Percentiles rank a stretch among this genome's conserved stretches.
phyloP scores from a whole-genome alignment of 192 early-diverging fungal genomes.

The Coemansia guatemalensis region DNA sequence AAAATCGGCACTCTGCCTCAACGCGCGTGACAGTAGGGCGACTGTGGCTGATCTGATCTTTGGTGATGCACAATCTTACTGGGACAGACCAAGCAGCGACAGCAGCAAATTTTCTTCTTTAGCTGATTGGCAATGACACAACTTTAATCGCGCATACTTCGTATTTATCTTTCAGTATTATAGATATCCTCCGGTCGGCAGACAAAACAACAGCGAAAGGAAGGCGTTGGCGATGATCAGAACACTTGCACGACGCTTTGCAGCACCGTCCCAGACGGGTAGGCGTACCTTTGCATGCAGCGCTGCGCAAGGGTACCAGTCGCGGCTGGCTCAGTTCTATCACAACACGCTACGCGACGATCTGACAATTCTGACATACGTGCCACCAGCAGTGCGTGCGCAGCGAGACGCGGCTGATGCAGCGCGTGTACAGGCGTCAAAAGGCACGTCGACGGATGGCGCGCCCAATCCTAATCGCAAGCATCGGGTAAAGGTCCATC shows the following conservation, averaged over 20 bases:
- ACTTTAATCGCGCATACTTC: neutral
- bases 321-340: slow-evolving; percentile 73
- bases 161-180: neutral
- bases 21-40: neutral
- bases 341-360: slow-evolving; percentile 74
- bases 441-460: slow-evolving; percentile 20
- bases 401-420: slow-evolving; percentile 35
- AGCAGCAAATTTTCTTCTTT: slow-evolving; percentile 1
- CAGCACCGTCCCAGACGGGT: slow-evolving; percentile 4
- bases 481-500: slow-evolving; percentile 50
- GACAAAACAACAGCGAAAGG: neutral
- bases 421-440: slow-evolving; percentile 27
- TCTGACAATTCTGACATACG: slow-evolving; percentile 70
- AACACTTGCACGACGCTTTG: slow-evolving; percentile 22
- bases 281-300: slow-evolving; percentile 29
- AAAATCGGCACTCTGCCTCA: neutral
- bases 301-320: slow-evolving; percentile 32
- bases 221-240: slow-evolving; percentile 18
- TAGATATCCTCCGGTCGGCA: neutral
- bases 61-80: neutral
- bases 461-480: slow-evolving; percentile 53
- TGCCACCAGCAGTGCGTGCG: slow-evolving; percentile 57
- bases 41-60: neutral
- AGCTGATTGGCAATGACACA: neutral
- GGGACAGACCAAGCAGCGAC: neutral